Conservation (phyloP, 768 basidiomycete species). For the Strobilomyces dryophilus region DNA sequence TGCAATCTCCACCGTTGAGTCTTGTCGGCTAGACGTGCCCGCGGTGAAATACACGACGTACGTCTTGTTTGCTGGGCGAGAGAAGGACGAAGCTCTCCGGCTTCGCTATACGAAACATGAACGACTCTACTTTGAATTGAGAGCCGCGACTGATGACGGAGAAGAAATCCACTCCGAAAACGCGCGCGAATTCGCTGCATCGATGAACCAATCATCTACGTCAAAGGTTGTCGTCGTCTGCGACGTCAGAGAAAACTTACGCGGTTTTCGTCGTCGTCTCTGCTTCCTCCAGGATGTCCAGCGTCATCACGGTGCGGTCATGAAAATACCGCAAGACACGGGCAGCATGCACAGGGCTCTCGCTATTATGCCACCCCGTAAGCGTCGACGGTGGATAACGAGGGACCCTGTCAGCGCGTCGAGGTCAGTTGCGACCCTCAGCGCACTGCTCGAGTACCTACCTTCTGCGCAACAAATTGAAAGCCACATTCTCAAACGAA, state of each 20-base stretch:
- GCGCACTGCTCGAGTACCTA: slow-evolving; percentile 28
- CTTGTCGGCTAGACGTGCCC: not conserved
- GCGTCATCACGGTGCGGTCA: slow-evolving; percentile 58
- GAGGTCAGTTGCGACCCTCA: not conserved
- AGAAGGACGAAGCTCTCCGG: slow-evolving; percentile 89
- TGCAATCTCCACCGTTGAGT: slow-evolving; percentile 28
- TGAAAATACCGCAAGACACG: slow-evolving; percentile 59
- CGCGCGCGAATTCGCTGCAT: slow-evolving; percentile 91
- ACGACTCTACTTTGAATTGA: slow-evolving; percentile 98
- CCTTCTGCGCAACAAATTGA: slow-evolving; percentile 76
- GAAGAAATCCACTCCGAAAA: slow-evolving; percentile 96
- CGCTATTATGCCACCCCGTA: slow-evolving; percentile 64
- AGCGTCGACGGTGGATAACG: slow-evolving; percentile 61
- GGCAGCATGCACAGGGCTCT: slow-evolving; percentile 48
- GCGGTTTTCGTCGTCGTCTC: slow-evolving; percentile 6
- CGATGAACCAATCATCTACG: not conserved
- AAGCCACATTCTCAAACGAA: slow-evolving; percentile 86
- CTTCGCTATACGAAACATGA: slow-evolving; percentile 96
- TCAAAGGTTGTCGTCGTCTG: not conserved
- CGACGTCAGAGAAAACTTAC: not conserved
- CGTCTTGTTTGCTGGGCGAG: slow-evolving; percentile 85
- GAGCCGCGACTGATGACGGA: slow-evolving; percentile 94
- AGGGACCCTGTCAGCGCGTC: slow-evolving; percentile 54
- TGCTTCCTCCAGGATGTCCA: not conserved
- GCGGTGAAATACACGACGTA: slow-evolving; percentile 31